phyloP scores from a whole-genome alignment of 208 protist species.

The Leishmania martiniquensis region DNA sequence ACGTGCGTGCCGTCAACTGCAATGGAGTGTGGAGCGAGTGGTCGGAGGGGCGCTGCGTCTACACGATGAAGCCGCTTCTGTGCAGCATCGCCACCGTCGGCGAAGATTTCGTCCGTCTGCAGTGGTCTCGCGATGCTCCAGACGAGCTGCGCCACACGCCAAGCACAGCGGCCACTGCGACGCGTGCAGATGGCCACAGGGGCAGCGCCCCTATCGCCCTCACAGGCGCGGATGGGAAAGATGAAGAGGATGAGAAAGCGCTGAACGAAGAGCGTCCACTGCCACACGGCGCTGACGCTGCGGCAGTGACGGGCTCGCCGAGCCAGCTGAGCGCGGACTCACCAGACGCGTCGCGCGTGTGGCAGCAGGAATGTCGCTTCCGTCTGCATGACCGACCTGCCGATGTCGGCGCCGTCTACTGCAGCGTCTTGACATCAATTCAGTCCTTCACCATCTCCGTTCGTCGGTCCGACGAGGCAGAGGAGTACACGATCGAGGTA shows the following conservation, averaged over 20 bases:
- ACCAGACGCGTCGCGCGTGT: slow-evolving; percentile 11
- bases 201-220: not conserved
- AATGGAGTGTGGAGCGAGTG: slow-evolving; percentile 87
- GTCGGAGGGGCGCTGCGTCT: slow-evolving; percentile 79
- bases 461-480: slow-evolving; percentile 44
- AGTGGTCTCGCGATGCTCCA: slow-evolving; percentile 72
- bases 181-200: not conserved
- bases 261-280: not conserved
- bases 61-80: slow-evolving; percentile 86
- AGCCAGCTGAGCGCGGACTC: slow-evolving; percentile 12
- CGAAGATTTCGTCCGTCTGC: slow-evolving; percentile 85
- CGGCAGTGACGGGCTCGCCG: not conserved
- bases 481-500: slow-evolving; percentile 63
- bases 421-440: slow-evolving; percentile 47
- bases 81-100: slow-evolving; percentile 68
- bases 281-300: not conserved
- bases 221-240: not conserved
- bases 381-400: slow-evolving; percentile 60
- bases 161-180: not conserved
- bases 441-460: slow-evolving; percentile 54
- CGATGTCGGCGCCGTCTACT: slow-evolving; percentile 48
- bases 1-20: slow-evolving; percentile 59
- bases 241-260: not conserved
- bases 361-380: slow-evolving; percentile 36
- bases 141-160: slow-evolving; percentile 55